Evolutionary conservation across 805 yeast genomes (phyloP).

Genomic region (Brettanomyces nanus): DNA sequence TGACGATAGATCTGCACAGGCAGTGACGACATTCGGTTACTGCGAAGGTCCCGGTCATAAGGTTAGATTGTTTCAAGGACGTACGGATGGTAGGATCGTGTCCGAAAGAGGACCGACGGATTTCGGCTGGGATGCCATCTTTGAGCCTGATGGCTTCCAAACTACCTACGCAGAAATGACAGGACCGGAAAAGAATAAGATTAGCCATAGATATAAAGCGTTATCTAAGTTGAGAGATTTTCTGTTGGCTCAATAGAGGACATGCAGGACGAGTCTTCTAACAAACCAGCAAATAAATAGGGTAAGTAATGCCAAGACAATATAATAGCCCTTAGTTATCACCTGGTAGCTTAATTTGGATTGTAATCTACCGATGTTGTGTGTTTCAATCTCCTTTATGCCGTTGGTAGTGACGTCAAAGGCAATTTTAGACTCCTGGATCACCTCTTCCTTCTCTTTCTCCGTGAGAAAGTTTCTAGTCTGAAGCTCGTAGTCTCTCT

Average conservation of each 20-base stretch:
- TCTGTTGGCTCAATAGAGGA: slow-evolving; percentile 20
- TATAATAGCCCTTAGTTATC: slow-evolving; percentile 44
- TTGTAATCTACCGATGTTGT: slow-evolving; percentile 52
- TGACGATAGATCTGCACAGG: slow-evolving; percentile 77
- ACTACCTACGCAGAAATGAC: slow-evolving; percentile 88
- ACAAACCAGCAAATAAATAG: slow-evolving; percentile 28
- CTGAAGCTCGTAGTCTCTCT: slow-evolving; percentile 67
- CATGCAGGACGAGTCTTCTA: slow-evolving; percentile 24
- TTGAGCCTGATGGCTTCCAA: slow-evolving; percentile 69
- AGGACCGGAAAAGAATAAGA: slow-evolving; percentile 62
- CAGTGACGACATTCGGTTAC: slow-evolving; percentile 88
- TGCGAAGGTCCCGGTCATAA: slow-evolving; percentile 72
- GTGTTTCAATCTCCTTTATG: slow-evolving; percentile 57
- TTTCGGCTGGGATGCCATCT: slow-evolving; percentile 94
- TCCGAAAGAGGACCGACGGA: slow-evolving; percentile 65
- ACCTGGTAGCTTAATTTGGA: slow-evolving; percentile 47
- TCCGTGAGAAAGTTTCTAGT: slow-evolving; percentile 69
- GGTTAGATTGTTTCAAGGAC: slow-evolving; percentile 77
- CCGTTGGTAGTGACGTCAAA: slow-evolving; percentile 55
- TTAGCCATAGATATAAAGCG: slow-evolving; percentile 86
- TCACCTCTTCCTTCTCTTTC: slow-evolving; percentile 58
- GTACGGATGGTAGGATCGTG: slow-evolving; percentile 75
- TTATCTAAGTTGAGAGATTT: slow-evolving; percentile 60
- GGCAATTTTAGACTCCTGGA: slow-evolving; percentile 58
- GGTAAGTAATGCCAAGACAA: slow-evolving; percentile 25